Evolutionary conservation across 106 monocot species (phyloP), one percentile per base, ranked within the genome.

Genomic region (Xerophyta viscosa): DNA sequence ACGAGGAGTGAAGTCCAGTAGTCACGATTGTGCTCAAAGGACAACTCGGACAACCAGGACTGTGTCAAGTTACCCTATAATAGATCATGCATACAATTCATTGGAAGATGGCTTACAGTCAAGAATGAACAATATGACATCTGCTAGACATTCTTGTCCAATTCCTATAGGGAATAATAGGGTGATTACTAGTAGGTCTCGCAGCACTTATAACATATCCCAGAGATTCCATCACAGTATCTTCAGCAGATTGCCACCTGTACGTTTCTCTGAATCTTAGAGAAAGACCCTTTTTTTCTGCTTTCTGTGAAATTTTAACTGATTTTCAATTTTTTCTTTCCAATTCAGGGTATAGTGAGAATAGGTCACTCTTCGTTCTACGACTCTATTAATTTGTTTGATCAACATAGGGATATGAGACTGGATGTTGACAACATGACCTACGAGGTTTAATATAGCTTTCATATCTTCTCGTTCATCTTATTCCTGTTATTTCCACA

Each of bases 361-460:
- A 29, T 46, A 13, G 54, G 61, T 8, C 52, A 54, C 4, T 41
- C 54, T 21, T 5, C 39, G 12, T 41, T 58, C 20, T 66, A 66
- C 33, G 46, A 62, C 31, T 46, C 52, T 18, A 30, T 46, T 10
- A 61, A 57, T 25, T 37, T 66, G 20, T 63, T 53, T 46, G 81
- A 82, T 68, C 53, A 55, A 61, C 60, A 82, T 45, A 63, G 68
- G 26, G 76, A 82, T 21, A 63, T 82, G 76, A 76, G 81, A 48
- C 64, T 82, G 15, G 81, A 76, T 54, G 57, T 82, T 26, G 81
- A 82, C 37, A 54, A 60, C 64, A 82, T 82, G 81, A 82, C 60
- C 45, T 82, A 82, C 51, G 81, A 82, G 76, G 81, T 82, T 17
- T 55, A 10, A 29, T n/a, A n/a, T n/a, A n/a, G n/a, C n/a, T n/a